Evolutionary conservation across 345 rosid genomes (phyloP).

Genomic region (Psidium friedrichsthalianum): DNA sequence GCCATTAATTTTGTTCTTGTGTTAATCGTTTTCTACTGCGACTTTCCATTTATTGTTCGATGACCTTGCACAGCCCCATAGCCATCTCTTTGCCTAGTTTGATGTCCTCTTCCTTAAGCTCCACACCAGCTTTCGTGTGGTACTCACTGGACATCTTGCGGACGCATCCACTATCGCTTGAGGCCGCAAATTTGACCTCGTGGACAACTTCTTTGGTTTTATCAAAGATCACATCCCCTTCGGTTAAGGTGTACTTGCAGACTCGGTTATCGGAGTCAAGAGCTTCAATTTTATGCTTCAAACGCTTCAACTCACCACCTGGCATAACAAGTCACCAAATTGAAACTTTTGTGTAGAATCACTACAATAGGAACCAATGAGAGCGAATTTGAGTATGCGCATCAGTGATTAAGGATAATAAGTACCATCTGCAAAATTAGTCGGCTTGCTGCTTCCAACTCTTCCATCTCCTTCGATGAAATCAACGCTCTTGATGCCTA

Average conservation of each 20-base stretch:
- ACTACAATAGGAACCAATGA: no score
- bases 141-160: slow-evolving; percentile 7
- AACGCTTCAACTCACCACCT: background rate
- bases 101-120: slow-evolving; percentile 5
- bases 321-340: background rate
- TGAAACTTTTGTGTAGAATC: no score
- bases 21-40: background rate
- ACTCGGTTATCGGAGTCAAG: background rate
- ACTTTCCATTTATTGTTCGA: background rate
- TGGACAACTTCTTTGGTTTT: background rate
- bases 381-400: no score
- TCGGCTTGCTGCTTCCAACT: slow-evolving; percentile 16
- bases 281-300: background rate
- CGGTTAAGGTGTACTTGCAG: background rate
- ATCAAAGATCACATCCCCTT: background rate
- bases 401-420: background rate
- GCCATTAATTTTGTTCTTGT: background rate
- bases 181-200: background rate
- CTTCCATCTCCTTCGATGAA: slow-evolving; percentile 25
- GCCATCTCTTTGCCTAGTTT: slow-evolving; percentile 1
- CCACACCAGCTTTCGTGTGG: background rate
- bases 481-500: slow-evolving; percentile 8
- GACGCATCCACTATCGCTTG: background rate
- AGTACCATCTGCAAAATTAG: slow-evolving; percentile 8
- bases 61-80: slow-evolving; percentile 5